These are phyloP conservation scores for Cynanchum wilfordii DNA, from an alignment of 257 asterid species.

Conservation along the genomic window DNA sequence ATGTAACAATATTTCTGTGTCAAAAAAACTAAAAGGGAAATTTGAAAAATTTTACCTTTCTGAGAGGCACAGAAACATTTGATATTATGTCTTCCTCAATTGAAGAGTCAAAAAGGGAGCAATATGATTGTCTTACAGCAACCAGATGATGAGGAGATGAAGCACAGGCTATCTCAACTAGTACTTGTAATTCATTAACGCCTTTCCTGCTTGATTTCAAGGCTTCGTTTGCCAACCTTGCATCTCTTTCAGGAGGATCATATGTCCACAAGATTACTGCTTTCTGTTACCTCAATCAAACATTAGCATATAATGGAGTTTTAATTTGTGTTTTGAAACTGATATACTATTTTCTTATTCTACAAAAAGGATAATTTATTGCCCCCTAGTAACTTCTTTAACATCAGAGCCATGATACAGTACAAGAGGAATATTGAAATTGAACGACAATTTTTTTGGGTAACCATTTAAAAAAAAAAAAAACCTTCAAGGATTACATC, in stretches of 20 bases:
- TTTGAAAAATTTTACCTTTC: constrained; percentile 44
- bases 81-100: constrained; percentile 72
- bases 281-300: constrained; percentile 34
- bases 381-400: too few species aligned
- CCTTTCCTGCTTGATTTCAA: constrained; percentile 42
- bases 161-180: constrained; percentile 78
- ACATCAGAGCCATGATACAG: neutral
- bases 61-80: constrained; percentile 50
- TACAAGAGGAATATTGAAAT: neutral
- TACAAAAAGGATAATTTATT: neutral
- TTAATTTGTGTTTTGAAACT: neutral
- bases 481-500: neutral
- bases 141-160: constrained; percentile 64
- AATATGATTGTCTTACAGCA: constrained; percentile 59
- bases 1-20: too few species aligned
- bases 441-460: too few species aligned
- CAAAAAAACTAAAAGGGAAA: neutral
- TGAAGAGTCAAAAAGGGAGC: constrained; percentile 48
- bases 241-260: constrained; percentile 80
- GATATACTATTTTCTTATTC: neutral
- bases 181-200: constrained; percentile 49
- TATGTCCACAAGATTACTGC: constrained; percentile 65
- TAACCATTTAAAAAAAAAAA: too few species aligned
- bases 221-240: constrained; percentile 66
- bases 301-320: neutral